These are phyloP conservation scores for Gossypium thurberi DNA, from an alignment of 345 rosid genomes.

Conservation along the genomic window DNA sequence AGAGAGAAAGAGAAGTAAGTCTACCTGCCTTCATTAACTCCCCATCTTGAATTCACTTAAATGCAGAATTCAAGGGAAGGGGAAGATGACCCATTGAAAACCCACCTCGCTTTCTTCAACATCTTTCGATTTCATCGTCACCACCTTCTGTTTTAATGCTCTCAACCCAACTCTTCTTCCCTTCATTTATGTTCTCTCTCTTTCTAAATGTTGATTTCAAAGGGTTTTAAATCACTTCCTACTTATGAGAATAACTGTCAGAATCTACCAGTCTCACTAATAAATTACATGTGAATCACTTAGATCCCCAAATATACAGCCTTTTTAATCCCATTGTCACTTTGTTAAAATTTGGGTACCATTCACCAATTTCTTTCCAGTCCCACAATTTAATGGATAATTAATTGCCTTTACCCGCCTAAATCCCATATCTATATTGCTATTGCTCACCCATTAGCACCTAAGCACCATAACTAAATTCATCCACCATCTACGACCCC, in stretches of 20 bases:
- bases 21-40: conserved; percentile 38
- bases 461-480: background rate
- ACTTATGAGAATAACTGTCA: conserved; percentile 14
- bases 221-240: background rate
- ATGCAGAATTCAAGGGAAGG: conserved; percentile 43
- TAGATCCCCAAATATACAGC: background rate
- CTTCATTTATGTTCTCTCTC: conserved; percentile 28
- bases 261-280: conserved; percentile 10
- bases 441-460: background rate
- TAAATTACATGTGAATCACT: background rate
- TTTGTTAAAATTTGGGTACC: background rate
- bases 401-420: background rate
- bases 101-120: conserved; percentile 42
- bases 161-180: conserved; percentile 44
- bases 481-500: background rate
- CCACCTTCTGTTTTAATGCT: conserved; percentile 34
- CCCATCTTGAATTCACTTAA: conserved; percentile 44
- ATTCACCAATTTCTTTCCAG: background rate
- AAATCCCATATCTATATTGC: background rate
- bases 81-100: conserved; percentile 23
- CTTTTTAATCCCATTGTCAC: background rate
- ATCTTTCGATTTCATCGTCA: conserved; percentile 26
- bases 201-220: background rate
- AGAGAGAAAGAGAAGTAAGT: conserved; percentile 15
- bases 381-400: background rate